These are phyloP conservation scores for Cylindricascospora bacillispora DNA, from an alignment of 1,139 yeast species.

Conservation along the genomic window DNA sequence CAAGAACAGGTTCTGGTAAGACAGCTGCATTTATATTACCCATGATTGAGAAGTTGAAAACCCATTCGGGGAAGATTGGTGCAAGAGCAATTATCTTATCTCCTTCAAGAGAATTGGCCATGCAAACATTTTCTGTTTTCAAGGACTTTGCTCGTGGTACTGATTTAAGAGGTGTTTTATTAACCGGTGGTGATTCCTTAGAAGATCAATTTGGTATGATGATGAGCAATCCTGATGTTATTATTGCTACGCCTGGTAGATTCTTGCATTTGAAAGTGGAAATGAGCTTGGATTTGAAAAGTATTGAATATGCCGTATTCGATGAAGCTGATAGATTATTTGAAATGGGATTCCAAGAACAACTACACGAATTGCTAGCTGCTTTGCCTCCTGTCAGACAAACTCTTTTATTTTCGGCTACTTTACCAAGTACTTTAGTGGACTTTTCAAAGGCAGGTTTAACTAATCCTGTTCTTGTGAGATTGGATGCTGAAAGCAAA, in stretches of 20 bases:
- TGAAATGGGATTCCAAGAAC: conserved; percentile 96
- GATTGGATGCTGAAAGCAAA: conserved; percentile 85
- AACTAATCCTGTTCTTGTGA: conserved; percentile 78
- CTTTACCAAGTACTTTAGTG: conserved; percentile 81
- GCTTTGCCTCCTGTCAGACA: conserved; percentile 76
- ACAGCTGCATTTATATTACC: conserved; percentile 98
- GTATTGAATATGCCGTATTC: conserved; percentile 82
- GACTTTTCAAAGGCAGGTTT: conserved; percentile 97
- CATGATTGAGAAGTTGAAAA: conserved; percentile 68
- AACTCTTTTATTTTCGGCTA: conserved; percentile 84
- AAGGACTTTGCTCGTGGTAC: conserved; percentile 81
- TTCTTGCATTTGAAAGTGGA: conserved; percentile 91
- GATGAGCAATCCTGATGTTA: conserved; percentile 89
- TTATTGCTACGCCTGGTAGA: conserved; percentile 97
- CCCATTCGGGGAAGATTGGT: conserved; percentile 81
- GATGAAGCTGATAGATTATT: conserved; percentile 98
- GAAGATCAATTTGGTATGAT: conserved; percentile 91
- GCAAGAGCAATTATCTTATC: conserved; percentile 79
- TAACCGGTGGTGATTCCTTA: conserved; percentile 95
- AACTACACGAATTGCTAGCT: conserved; percentile 77
- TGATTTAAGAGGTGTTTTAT: conserved; percentile 62
- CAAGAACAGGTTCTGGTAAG: conserved; percentile 97
- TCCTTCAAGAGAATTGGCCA: conserved; percentile 79
- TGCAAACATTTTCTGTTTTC: conserved; percentile 80
- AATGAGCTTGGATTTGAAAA: conserved; percentile 74